Evolutionary conservation across 2,329 filamentous ascomycete species (phyloP), one percentile per base, ranked within the genome.

Genomic region (Botrytis galanthina): DNA sequence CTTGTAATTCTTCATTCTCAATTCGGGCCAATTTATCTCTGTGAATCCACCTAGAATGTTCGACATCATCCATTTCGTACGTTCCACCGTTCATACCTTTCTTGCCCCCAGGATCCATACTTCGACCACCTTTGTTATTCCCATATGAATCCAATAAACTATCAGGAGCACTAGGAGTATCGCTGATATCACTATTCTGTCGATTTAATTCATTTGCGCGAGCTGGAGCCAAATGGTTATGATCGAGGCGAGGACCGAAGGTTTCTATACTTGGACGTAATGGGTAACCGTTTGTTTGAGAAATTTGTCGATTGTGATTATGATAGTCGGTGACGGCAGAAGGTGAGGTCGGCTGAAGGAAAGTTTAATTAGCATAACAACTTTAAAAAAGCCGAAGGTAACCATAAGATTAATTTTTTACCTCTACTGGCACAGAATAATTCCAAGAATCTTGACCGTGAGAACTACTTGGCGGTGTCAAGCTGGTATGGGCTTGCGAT

Each of bases 11-110:
- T 79, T 91, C 87, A 77, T 86, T 95, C 83, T 96, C 93, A 77
- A 95, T 96, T 80, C 89, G 89, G 72, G 92, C 93, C 75, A 96
- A 84, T 83, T 95, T 95, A 83, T 96, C 93, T 73, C 93, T 86
- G 80, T 96, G 93, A 78, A 96, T 95, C 93, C 93, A 96, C 81
- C 93, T 91, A 46, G 90, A 92, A 75, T 89, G 86, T 75, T 92
- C 90, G 48, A 85, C 83, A 48, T 85, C 83, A 78, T 72, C 80
- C 57, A 81, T 78, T 37, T 83, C 80, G 46, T 79, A 80, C 59
- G 71, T 29, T 10, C 75, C 77, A 22, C 72, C 75, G 48, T 72
- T 75, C n/a, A 63, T 59, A 32, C 60, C 71, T 70, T 78, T 80
- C 66, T 73, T 73, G 32, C 78, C 78, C 29, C 75, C 77, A 73